A percentile compares a stretch with the other conserved stretches of the same genome.
Evolutionary conservation across 2,329 filamentous ascomycete species (phyloP).

Genomic region (Byssochlamys sp.): DNA sequence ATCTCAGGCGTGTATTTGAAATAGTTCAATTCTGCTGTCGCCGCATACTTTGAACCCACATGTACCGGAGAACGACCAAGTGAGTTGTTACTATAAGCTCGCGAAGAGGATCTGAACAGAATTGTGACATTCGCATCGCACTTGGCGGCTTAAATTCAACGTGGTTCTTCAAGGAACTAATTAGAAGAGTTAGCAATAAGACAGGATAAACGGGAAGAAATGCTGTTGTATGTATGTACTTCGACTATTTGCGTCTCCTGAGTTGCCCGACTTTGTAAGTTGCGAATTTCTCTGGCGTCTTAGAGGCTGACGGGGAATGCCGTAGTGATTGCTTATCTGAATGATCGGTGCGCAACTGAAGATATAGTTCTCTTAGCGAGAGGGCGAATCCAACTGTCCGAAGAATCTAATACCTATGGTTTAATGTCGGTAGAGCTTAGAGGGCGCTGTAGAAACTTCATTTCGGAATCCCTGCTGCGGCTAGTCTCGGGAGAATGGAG

Average conservation of each 20-base stretch:
- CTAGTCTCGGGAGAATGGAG: background rate
- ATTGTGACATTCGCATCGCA: slow-evolving; percentile 26
- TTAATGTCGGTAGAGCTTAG: background rate
- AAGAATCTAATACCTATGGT: background rate
- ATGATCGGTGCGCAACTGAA: background rate
- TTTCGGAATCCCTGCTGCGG: background rate
- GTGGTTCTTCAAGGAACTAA: slow-evolving; percentile 18
- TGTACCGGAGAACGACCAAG: slow-evolving; percentile 11
- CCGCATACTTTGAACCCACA: slow-evolving; percentile 16
- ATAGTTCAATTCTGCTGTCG: slow-evolving; percentile 24
- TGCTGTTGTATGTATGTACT: slow-evolving; percentile 12
- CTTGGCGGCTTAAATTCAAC: slow-evolving; percentile 15
- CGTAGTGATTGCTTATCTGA: background rate
- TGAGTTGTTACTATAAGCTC: slow-evolving; percentile 11
- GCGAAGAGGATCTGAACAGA: slow-evolving; percentile 18
- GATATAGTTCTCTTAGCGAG: background rate
- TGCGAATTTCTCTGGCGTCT: slow-evolving; percentile 26
- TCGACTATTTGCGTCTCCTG: slow-evolving; percentile 19
- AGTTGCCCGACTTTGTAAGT: slow-evolving; percentile 11
- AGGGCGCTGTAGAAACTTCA: background rate
- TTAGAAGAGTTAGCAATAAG: slow-evolving; percentile 2
- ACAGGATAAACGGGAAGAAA: background rate
- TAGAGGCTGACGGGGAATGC: slow-evolving; percentile 7
- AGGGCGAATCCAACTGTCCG: background rate
- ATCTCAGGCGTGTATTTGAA: slow-evolving; percentile 13